Evolutionary conservation across 331 rosid species (phyloP).

Genomic region (Rosa hybrid): DNA sequence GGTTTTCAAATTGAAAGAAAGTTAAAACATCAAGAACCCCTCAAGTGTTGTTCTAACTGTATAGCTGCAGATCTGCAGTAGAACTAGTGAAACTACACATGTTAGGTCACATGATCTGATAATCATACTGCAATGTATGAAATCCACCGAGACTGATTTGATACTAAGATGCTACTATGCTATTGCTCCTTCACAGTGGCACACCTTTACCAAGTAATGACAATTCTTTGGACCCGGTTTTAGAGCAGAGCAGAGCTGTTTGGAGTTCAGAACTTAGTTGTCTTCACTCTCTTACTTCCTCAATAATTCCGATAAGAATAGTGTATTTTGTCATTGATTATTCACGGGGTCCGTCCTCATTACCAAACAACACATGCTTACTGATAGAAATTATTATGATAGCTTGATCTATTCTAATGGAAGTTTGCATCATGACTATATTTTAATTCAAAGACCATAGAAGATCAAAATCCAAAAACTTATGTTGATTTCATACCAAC

Average conservation of each 20-base stretch:
- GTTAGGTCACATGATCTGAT: background rate
- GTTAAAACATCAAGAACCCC: too few species aligned
- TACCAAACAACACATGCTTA: background rate
- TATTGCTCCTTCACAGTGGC: background rate
- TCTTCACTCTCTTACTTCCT: background rate
- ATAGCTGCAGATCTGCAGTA: background rate
- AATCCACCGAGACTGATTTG: background rate
- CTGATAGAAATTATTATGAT: background rate
- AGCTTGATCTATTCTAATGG: background rate
- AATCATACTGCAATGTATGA: background rate
- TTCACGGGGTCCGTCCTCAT: constrained; percentile 6
- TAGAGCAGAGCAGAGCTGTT: background rate
- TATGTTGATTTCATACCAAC: background rate
- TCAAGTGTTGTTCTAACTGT: background rate
- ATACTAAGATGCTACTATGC: background rate
- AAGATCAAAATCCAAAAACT: background rate
- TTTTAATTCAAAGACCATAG: background rate
- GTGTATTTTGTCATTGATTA: constrained; percentile 11
- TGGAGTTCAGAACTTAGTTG: background rate
- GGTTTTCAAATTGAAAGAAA: too few species aligned
- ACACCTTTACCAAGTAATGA: background rate
- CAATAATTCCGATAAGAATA: background rate
- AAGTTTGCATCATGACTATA: background rate
- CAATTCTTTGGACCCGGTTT: background rate
- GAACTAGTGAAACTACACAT: background rate